Evolutionary conservation across 805 yeast genomes (phyloP).

Genomic region (Wickerhamiella azymoides): DNA sequence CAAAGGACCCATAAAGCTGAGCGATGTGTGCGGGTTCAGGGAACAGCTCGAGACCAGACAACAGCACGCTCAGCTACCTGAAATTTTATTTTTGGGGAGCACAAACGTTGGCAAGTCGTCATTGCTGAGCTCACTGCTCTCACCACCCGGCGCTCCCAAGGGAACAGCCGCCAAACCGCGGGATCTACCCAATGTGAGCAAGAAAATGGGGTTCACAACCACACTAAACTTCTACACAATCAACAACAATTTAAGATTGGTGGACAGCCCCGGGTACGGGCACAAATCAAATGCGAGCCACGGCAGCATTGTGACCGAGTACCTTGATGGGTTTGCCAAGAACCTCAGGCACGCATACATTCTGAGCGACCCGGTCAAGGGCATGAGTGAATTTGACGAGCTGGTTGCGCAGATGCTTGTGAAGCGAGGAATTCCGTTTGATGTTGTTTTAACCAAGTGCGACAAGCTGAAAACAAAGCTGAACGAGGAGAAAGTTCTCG

Average conservation of each 20-base stretch:
- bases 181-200: conserved; percentile 32
- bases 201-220: conserved; percentile 40
- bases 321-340: conserved; percentile 37
- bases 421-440: conserved; percentile 50
- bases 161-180: conserved; percentile 16
- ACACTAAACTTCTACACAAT: conserved; percentile 60
- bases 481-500: background rate
- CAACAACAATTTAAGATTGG: conserved; percentile 46
- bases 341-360: conserved; percentile 46
- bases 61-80: conserved; percentile 37
- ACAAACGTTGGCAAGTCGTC: conserved; percentile 84
- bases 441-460: conserved; percentile 62
- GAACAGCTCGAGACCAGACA: conserved; percentile 13
- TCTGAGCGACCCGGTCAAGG: conserved; percentile 46
- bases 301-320: conserved; percentile 55
- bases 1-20: conserved; percentile 18
- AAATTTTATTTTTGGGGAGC: conserved; percentile 61
- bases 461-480: conserved; percentile 29
- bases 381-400: conserved; percentile 45
- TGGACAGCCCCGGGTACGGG: conserved; percentile 92
- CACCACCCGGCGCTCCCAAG: conserved; percentile 20
- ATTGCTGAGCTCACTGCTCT: conserved; percentile 41
- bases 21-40: conserved; percentile 22
- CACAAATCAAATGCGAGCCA: conserved; percentile 48
- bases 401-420: conserved; percentile 37